Conservation (phyloP, 352 stramenopile genomes). For the Pythium rishiriense region DNA sequence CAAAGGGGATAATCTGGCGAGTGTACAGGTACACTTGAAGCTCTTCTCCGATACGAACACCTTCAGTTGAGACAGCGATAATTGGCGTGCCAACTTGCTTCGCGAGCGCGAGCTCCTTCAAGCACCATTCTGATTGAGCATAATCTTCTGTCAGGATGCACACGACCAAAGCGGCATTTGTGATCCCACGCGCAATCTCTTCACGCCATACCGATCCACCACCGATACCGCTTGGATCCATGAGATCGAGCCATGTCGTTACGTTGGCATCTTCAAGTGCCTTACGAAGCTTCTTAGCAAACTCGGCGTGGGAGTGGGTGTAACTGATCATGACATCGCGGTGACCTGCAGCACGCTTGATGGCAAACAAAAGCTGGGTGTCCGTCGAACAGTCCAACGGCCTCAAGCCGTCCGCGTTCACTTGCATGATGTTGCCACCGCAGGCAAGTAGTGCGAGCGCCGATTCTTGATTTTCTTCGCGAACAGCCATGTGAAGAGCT, state of each 20-base stretch:
- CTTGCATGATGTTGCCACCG: constrained; percentile 76
- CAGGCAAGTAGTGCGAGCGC: constrained; percentile 68
- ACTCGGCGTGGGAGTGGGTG: constrained; percentile 66
- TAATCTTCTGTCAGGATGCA: constrained; percentile 69
- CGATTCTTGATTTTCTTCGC: constrained; percentile 69
- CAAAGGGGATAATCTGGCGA: constrained; percentile 78
- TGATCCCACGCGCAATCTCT: constrained; percentile 60
- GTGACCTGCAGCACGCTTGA: constrained; percentile 68
- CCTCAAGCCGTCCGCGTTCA: constrained; percentile 54
- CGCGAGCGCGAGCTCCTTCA: constrained; percentile 60
- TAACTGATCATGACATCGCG: constrained; percentile 80
- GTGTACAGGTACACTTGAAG: constrained; percentile 86
- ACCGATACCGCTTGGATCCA: constrained; percentile 66
- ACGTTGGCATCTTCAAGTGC: constrained; percentile 63
- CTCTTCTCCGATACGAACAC: constrained; percentile 70
- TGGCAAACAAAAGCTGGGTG: constrained; percentile 61
- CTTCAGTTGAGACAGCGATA: constrained; percentile 73
- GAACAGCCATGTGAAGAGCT: constrained; percentile 75
- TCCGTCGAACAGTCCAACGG: constrained; percentile 67
- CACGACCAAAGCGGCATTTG: constrained; percentile 57
- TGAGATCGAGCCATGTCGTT: constrained; percentile 66
- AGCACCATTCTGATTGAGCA: constrained; percentile 55
- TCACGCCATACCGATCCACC: constrained; percentile 64
- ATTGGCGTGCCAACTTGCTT: constrained; percentile 83
- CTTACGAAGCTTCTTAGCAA: constrained; percentile 60